These are phyloP conservation scores for Porpolomopsis calyptriformis DNA, from an alignment of 768 basidiomycete species.

Conservation along the genomic window DNA sequence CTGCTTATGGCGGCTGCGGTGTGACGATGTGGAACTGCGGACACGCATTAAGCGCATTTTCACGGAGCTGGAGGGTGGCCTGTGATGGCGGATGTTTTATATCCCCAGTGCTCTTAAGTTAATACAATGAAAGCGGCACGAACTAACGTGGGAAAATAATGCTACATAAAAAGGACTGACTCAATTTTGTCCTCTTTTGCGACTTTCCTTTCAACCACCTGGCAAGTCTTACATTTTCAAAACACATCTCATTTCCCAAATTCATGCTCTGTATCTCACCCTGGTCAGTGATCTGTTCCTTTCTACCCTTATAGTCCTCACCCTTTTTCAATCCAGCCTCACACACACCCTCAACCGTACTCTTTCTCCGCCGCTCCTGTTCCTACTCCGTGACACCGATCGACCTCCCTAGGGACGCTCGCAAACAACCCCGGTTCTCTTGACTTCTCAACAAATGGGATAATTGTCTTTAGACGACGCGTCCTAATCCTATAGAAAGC, in stretches of 20 bases:
- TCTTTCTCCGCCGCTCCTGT: slow-evolving; percentile 53
- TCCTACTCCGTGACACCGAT: slow-evolving; percentile 56
- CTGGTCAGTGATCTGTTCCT: slow-evolving; percentile 1
- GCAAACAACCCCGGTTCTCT: slow-evolving; percentile 13
- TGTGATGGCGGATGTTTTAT: neutral
- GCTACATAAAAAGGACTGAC: neutral
- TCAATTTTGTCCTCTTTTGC: slow-evolving; percentile 6
- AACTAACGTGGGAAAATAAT: too few species aligned
- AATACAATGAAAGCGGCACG: too few species aligned
- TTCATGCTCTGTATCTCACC: neutral
- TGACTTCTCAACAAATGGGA: slow-evolving; percentile 40
- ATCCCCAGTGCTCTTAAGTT: neutral
- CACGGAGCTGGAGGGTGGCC: neutral
- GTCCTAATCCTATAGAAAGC: slow-evolving; percentile 28
- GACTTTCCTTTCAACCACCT: neutral
- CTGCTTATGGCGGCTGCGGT: slow-evolving; percentile 62
- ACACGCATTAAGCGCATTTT: slow-evolving; percentile 29
- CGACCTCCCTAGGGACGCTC: slow-evolving; percentile 57
- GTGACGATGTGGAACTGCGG: slow-evolving; percentile 34
- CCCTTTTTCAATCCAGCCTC: slow-evolving; percentile 24
- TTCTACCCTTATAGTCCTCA: slow-evolving; percentile 5
- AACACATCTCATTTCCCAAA: slow-evolving; percentile 2
- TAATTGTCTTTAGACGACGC: slow-evolving; percentile 35
- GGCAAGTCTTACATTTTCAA: slow-evolving; percentile 4
- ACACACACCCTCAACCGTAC: slow-evolving; percentile 43